Base-by-base conservation (phyloP, 495 filamentous ascomycete genomes). In the Talaromyces liani region DNA sequence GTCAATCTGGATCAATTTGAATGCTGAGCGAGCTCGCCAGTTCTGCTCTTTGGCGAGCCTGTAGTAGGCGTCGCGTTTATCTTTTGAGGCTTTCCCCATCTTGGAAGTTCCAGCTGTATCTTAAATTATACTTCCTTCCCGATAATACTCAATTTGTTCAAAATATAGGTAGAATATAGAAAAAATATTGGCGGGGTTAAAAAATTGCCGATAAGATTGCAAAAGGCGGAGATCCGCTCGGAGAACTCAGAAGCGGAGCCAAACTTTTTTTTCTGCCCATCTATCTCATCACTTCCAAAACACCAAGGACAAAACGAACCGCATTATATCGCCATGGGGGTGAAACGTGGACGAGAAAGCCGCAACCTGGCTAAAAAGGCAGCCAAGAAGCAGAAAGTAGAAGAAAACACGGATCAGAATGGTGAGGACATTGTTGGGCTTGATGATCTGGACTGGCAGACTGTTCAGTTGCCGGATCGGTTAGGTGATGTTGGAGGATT, bases 71-170 rank as follows among this genome's bases (percentile, higher is more conserved):
- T 98, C 94, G 57, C 94, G 90, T 79, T 98, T 98, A 70, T 98
- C 94, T 77, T 98, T 98, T 39, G 93, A 97, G 1, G 94, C 96
- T 73, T 97, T 97, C 2, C 94, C 94, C 94, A 98, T 98, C 24
- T 64, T 68, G 49, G 4, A 8, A 1, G 4, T 27, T 25, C 20
- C 20, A 4, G 10, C 24, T 9, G 8, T 22, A 6, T 27, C 24
- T 22, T 20, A 24, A n/a, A 5, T 12, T 1, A 20, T 7, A 20
- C 20, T 29, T 16, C 53, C 16, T 16, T 55, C 4, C 16, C 10
- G 12, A 25, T 53, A 4, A 36, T 8, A n/a, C 31, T 54, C n/a
- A 20, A n/a, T 1, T 55, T 24, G 7, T n/a, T 56, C 24, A 6
- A 7, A 14, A 29, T 56, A 14, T 56, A 6, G 22, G 29, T 29